Evolutionary conservation across 441 rosid species (phyloP), one percentile per base, ranked within the genome.

Genomic region (Gossypium davidsonii): DNA sequence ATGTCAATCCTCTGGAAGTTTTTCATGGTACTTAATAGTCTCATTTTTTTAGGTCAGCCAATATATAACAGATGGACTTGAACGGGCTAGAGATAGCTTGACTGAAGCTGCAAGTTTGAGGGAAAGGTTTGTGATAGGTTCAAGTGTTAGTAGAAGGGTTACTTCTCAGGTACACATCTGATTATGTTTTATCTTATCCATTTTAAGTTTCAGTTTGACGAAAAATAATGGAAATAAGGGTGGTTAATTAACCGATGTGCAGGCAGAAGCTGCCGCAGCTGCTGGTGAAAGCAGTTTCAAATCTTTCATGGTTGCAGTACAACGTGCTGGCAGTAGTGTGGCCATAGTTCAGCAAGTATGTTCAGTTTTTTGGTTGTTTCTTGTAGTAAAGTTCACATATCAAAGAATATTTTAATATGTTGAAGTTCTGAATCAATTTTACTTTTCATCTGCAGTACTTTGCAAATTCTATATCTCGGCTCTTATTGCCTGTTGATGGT

Each of bases 191-290:
- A 75, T 74, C 77, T 73, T 53, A 10, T 48, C 59, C 73, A 58
- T 61, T 21, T 42, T 31, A 51, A 28, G 15, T 52, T 68, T 52
- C 60, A 9, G 4, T 28, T 51, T 8, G 18, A 52, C 2, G 7
- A 68, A 72, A 53, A 58, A 58, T 52, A 34, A 57, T 74, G 49
- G 52, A 73, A 23, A 61, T 63, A 70, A 85, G 34, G 71, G 58
- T 72, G 64, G 67, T 66, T 76, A 67, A 70, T 71, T 73, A 51
- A 34, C 82, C 82, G 58, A 52, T 77, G 70, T 83, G 83, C 85
- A 96, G 98, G 98, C 97, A 77, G 97, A 96, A 88, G 99, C 98
- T 58, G 98, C 98, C 70, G 98, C 99, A 48, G 97, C 97, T 58
- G 98, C 99, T 76, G 97, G 99, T 73, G 99, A 96, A 89, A 96